Conservation (phyloP, 306 rosid genomes). For the Trifolium subterraneum region DNA sequence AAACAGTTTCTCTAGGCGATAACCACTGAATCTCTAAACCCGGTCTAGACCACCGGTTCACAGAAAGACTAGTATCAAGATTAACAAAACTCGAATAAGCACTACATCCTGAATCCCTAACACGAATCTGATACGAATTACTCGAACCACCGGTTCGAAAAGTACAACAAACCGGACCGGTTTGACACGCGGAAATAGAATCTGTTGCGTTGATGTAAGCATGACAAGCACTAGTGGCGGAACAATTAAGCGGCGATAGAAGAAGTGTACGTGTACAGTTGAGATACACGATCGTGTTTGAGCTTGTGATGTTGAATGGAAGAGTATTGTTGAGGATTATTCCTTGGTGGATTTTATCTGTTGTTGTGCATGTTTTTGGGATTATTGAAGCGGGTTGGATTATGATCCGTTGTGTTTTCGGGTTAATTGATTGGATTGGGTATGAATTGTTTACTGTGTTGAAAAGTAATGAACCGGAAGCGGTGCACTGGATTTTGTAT, state of each 20-base stretch:
- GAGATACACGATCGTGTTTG: slow-evolving; percentile 77
- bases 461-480: slow-evolving; percentile 52
- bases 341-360: slow-evolving; percentile 63
- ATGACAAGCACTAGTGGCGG: slow-evolving; percentile 64
- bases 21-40: slow-evolving; percentile 85
- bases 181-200: slow-evolving; percentile 40
- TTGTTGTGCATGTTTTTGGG: slow-evolving; percentile 61
- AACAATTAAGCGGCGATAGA: slow-evolving; percentile 71
- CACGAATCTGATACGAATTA: slow-evolving; percentile 68
- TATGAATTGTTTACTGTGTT: slow-evolving; percentile 75
- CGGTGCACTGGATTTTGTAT: slow-evolving; percentile 67
- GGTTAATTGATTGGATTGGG: slow-evolving; percentile 62
- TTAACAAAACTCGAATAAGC: slow-evolving; percentile 87
- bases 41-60: slow-evolving; percentile 64
- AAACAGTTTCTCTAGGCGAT: slow-evolving; percentile 62
- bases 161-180: slow-evolving; percentile 62
- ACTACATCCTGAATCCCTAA: slow-evolving; percentile 66
- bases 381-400: slow-evolving; percentile 58
- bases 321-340: slow-evolving; percentile 57
- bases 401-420: slow-evolving; percentile 61
- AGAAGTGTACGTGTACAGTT: slow-evolving; percentile 65
- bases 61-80: slow-evolving; percentile 47
- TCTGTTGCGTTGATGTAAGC: slow-evolving; percentile 56
- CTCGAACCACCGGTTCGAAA: slow-evolving; percentile 79
- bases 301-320: slow-evolving; percentile 83